A percentile compares a stretch with the other conserved stretches of the same genome.
Conservation (phyloP, 1,284 basidiomycete genomes). For the Moniliophthora roreri region DNA sequence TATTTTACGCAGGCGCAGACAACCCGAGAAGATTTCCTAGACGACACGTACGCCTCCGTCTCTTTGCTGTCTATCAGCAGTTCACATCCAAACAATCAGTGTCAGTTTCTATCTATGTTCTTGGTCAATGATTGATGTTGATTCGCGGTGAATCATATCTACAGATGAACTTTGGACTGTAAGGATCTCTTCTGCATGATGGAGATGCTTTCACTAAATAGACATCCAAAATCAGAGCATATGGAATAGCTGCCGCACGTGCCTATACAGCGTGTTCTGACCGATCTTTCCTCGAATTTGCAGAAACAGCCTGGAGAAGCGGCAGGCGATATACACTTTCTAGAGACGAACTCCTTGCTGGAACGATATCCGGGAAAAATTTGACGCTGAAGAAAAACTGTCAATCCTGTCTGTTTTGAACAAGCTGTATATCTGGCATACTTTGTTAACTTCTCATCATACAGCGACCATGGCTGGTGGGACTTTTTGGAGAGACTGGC, state of each 20-base stretch:
- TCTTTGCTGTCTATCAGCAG: no score
- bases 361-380: background rate
- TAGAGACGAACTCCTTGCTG: background rate
- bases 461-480: conserved; percentile 6
- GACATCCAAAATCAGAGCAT: background rate
- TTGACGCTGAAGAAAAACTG: background rate
- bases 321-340: background rate
- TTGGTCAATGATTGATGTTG: no score
- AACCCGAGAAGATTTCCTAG: background rate
- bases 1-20: conserved; percentile 1
- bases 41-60: background rate
- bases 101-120: no score
- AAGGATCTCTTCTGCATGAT: background rate
- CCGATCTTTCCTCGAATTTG: background rate
- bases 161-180: background rate
- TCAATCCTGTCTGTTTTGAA: background rate
- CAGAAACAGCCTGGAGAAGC: background rate
- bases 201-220: background rate
- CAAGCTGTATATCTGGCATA: background rate
- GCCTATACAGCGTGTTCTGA: background rate
- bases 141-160: background rate
- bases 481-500: background rate
- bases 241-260: background rate
- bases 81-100: no score
- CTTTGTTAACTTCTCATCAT: no score